Evolutionary conservation across 768 basidiomycete species (phyloP).

Genomic region (Psilocybe sp.): DNA sequence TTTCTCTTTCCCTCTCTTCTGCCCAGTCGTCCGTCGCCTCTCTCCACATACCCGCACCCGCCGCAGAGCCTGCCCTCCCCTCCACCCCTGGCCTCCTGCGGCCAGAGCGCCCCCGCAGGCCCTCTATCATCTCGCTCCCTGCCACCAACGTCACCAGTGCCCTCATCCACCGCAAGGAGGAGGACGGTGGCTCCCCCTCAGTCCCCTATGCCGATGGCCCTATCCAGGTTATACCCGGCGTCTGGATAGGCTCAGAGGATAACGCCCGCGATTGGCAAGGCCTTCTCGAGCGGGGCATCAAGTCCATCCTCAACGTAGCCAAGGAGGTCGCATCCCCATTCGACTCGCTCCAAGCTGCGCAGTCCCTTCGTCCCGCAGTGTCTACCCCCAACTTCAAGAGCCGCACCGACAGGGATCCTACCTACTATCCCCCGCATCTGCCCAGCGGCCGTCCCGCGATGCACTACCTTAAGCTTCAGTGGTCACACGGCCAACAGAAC

Average conservation of each 20-base stretch:
- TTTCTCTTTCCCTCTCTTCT: conserved; percentile 67
- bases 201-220: conserved; percentile 81
- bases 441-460: conserved; percentile 71
- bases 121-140: conserved; percentile 71
- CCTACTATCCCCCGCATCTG: conserved; percentile 66
- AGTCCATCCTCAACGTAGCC: conserved; percentile 85
- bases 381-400: conserved; percentile 67
- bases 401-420: conserved; percentile 35
- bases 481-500: conserved; percentile 94
- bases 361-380: conserved; percentile 55
- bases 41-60: conserved; percentile 3
- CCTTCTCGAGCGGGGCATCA: conserved; percentile 70
- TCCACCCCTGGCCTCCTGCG: conserved; percentile 30
- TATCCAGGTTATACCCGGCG: conserved; percentile 76
- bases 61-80: conserved; percentile 24
- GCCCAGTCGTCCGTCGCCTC: conserved; percentile 57
- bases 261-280: conserved; percentile 81
- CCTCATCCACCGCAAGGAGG: conserved; percentile 61
- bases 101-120: conserved; percentile 51
- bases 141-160: conserved; percentile 48
- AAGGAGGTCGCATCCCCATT: conserved; percentile 84
- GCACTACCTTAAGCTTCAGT: conserved; percentile 86
- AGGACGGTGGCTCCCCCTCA: conserved; percentile 52
- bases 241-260: conserved; percentile 92
- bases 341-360: conserved; percentile 40